Base-by-base conservation (phyloP, 2,329 filamentous ascomycete genomes). In the Colletotrichum neosansevieriae region DNA sequence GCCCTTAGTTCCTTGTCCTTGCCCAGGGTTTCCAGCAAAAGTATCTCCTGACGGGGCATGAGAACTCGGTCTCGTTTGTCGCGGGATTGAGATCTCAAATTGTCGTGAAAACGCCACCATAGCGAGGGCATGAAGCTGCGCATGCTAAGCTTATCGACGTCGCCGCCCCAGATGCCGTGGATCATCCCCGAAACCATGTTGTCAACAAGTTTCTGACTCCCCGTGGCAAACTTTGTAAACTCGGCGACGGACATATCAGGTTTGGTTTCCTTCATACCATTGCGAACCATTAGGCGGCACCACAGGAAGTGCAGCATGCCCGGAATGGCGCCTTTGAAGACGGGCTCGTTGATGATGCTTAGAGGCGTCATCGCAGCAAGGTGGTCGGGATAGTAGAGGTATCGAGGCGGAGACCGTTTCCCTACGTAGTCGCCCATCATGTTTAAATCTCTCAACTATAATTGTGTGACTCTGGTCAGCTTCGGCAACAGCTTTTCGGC, bases 131-230 rank as follows among this genome's bases (percentile, higher is more conserved):
- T 72, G 10, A 90, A 82, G 58, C 88, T 89, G 73, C 88, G 89
- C 54, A 88, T 89, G 78, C 94, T 97, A 58, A 98, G 83, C 75
- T 91, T 86, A 77, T 92, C 89, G 54, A 97, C 88, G 79, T 98
- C 92, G 5, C 96, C 96, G 21, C 94, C 96, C 78, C 97, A 97
- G 67, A 98, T 94, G 47, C 96, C 96, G 78, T 98, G 96, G 60
- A 94, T 75, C 75, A 89, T 81, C 58, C 91, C 94, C 5, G 94
- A 97, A 6, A 89, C 79, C 17, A 97, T 61, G 73, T 97, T 94
- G 72, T 96, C 85, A 13, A 89, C 88, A 6, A 92, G 71, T 38
- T 82, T 77, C 21, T 84, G 81, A 49, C 85, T 83, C 4, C 79
- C 79, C 15, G 90, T 77, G 7, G 88, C 79, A 34, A 88, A 81